Conservation (phyloP, 2,329 filamentous ascomycete genomes). For the Epichloe aotearoae region DNA sequence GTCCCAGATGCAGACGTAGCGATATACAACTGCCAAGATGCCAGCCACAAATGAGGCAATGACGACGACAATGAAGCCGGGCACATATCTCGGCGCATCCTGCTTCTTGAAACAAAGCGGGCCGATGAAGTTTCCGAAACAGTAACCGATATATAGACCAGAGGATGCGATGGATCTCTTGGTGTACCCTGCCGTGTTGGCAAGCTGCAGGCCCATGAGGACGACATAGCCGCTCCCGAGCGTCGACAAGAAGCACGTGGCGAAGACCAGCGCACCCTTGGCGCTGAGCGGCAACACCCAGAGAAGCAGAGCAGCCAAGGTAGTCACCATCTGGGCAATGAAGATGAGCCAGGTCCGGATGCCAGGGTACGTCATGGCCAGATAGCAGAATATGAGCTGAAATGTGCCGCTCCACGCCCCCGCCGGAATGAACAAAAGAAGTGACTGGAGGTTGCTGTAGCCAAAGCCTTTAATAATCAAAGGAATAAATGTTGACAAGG, state of each 20-base stretch:
- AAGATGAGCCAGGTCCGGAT: neutral
- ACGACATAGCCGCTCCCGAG: neutral
- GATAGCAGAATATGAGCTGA: neutral
- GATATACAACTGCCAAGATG: neutral
- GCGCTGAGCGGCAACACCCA: neutral
- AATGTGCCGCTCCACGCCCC: constrained; percentile 15
- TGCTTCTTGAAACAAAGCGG: constrained; percentile 23
- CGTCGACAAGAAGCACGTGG: neutral
- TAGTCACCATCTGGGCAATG: neutral
- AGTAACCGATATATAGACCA: constrained; percentile 20
- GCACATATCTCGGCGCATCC: constrained; percentile 31
- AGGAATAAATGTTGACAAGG: constrained; percentile 20
- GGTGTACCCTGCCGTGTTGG: constrained; percentile 12
- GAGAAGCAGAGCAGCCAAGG: neutral
- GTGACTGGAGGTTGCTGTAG: constrained; percentile 23
- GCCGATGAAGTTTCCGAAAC: constrained; percentile 29
- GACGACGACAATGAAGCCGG: constrained; percentile 25
- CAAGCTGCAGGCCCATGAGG: constrained; percentile 8
- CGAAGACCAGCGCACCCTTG: neutral
- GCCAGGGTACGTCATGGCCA: neutral
- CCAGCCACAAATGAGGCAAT: neutral
- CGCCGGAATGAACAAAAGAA: constrained; percentile 36
- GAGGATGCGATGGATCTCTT: constrained; percentile 2
- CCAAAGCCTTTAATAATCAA: constrained; percentile 20
- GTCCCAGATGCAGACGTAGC: neutral